Evolutionary conservation across 305 asterid genomes (phyloP).

Genomic region (Fraxinus greggii): DNA sequence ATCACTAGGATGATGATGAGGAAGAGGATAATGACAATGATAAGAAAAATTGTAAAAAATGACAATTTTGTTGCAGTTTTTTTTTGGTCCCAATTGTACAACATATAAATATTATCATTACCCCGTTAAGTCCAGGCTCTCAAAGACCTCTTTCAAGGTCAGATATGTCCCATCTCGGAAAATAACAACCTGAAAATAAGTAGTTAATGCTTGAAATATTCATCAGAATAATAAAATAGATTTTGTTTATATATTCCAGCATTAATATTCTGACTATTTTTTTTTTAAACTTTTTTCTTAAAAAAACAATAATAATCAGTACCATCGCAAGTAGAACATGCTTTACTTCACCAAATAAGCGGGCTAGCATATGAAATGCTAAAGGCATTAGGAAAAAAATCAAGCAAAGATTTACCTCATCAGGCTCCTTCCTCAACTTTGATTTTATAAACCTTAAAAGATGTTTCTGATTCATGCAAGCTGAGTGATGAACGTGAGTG

Average conservation of each 20-base stretch:
- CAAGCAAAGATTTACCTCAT: conserved; percentile 58
- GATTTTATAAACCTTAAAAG: conserved; percentile 91
- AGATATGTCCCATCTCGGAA: conserved; percentile 93
- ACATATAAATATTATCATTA: conserved; percentile 30
- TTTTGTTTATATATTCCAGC: conserved; percentile 2
- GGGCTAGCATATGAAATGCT: conserved; percentile 14
- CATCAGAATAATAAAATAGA: background rate
- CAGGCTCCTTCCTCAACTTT: conserved; percentile 96
- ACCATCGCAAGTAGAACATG: conserved; percentile 5
- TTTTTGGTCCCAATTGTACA: conserved; percentile 13
- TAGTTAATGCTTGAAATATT: conserved; percentile 23
- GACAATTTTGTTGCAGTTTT: background rate
- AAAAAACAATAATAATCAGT: background rate
- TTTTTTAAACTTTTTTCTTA: background rate
- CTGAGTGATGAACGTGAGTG: conserved; percentile 98
- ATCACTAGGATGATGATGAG: conserved; percentile 3
- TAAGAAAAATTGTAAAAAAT: conserved; percentile 13
- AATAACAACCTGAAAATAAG: conserved; percentile 70
- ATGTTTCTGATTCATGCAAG: conserved; percentile 99
- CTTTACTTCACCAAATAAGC: background rate
- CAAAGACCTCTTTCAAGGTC: conserved; percentile 95
- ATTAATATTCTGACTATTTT: background rate
- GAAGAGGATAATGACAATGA: conserved; percentile 11
- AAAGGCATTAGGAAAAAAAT: conserved; percentile 1
- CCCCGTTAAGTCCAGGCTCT: conserved; percentile 98